A percentile compares a stretch with the other conserved stretches of the same genome.
These are phyloP conservation scores for Krasilnikovozyma curviuscula DNA, from an alignment of 768 basidiomycete genomes.

Conservation along the genomic window DNA sequence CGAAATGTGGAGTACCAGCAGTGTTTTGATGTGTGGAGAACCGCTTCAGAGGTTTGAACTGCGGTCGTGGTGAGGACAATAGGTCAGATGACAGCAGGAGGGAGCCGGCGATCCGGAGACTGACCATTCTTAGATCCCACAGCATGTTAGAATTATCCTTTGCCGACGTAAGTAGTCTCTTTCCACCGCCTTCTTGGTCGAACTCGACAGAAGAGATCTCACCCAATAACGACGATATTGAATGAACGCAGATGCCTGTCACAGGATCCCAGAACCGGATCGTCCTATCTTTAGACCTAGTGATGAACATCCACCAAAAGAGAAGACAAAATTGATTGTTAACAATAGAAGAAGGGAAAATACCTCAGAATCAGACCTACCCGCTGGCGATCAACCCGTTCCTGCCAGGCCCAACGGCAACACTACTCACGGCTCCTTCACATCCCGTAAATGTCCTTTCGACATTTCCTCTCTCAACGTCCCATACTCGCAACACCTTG, in stretches of 20 bases:
- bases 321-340: background rate
- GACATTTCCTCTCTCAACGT: conserved; percentile 20
- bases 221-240: conserved; percentile 20
- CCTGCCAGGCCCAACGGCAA: conserved; percentile 19
- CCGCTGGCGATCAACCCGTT: conserved; percentile 24
- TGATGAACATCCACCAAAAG: background rate
- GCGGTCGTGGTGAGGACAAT: background rate
- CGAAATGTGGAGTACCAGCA: conserved; percentile 24
- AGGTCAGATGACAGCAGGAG: background rate
- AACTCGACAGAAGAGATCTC: conserved; percentile 25
- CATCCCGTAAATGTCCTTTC: conserved; percentile 25
- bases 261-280: conserved; percentile 25
- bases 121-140: conserved; percentile 25
- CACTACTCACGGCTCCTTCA: conserved; percentile 18
- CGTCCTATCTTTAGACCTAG: conserved; percentile 21
- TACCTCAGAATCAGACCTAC: too few species aligned
- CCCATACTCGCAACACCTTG: conserved; percentile 21
- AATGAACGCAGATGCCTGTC: conserved; percentile 21
- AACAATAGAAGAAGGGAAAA: background rate
- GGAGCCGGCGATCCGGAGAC: background rate
- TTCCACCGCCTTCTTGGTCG: conserved; percentile 19
- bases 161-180: conserved; percentile 22
- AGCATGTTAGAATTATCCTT: conserved; percentile 25
- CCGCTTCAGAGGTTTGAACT: conserved; percentile 22
- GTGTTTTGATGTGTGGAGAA: conserved; percentile 26